phyloP scores from a whole-genome alignment of 1,284 basidiomycete genomes.

The Nidula niveotomentosa region DNA sequence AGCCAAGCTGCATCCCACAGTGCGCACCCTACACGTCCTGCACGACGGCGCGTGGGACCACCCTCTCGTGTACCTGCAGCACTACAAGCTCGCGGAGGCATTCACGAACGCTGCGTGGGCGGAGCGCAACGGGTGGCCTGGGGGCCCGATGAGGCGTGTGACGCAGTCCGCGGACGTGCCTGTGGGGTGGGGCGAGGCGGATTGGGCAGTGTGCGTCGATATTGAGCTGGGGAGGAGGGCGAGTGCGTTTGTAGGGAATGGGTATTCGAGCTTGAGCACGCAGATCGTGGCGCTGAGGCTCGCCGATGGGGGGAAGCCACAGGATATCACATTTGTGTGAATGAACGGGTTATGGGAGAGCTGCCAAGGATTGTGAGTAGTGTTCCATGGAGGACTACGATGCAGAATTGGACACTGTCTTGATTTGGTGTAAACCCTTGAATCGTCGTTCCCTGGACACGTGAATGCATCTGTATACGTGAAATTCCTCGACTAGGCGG shows the following conservation, averaged over 20 bases:
- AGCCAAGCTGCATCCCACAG: constrained; percentile 28
- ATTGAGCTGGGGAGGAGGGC: constrained; percentile 40
- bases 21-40: constrained; percentile 36
- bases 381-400: neutral
- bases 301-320: constrained; percentile 28
- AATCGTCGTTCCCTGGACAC: no score
- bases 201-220: constrained; percentile 42
- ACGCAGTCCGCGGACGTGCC: constrained; percentile 37
- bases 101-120: constrained; percentile 31
- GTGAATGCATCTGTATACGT: no score
- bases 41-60: constrained; percentile 47
- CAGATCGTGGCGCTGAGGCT: constrained; percentile 41
- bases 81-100: constrained; percentile 33
- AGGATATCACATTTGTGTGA: constrained; percentile 36
- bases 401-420: no score
- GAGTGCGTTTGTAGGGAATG: constrained; percentile 42
- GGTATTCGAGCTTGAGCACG: constrained; percentile 43
- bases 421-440: no score
- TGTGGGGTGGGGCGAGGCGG: constrained; percentile 33
- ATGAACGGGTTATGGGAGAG: no score
- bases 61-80: constrained; percentile 37
- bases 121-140: constrained; percentile 28
- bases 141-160: constrained; percentile 36
- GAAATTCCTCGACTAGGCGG: no score
- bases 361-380: no score